phyloP scores from a whole-genome alignment of 371 early-diverging fungal genomes.

The Nematocida ausubeli region DNA sequence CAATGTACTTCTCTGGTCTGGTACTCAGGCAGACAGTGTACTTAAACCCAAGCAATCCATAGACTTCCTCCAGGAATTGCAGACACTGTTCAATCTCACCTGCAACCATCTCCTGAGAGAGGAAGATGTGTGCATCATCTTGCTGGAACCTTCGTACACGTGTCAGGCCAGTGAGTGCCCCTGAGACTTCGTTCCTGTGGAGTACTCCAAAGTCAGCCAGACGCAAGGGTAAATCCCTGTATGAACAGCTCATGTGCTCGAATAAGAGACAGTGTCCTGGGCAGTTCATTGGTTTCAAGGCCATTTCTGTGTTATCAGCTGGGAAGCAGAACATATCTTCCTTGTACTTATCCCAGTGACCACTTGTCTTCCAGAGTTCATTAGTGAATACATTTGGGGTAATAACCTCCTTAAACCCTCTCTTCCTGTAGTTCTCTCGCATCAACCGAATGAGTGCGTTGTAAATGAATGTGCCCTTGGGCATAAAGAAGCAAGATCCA shows the following conservation, averaged over 20 bases:
- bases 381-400: constrained; percentile 91
- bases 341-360: constrained; percentile 95
- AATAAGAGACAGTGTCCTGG: constrained; percentile 98
- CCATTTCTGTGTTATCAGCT: constrained; percentile 76
- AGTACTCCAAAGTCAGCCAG: constrained; percentile 96
- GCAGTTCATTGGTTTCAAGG: constrained; percentile 99
- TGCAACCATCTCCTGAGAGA: constrained; percentile 75
- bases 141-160: constrained; percentile 98
- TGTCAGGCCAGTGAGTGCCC: constrained; percentile 89
- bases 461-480: constrained; percentile 88
- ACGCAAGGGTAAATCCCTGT: constrained; percentile 90
- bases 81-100: constrained; percentile 76
- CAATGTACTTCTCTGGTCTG: constrained; percentile 88
- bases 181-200: constrained; percentile 93
- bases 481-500: constrained; percentile 90
- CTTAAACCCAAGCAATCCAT: constrained; percentile 75
- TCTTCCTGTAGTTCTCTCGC: constrained; percentile 80
- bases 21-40: constrained; percentile 84
- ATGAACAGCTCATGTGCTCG: constrained; percentile 79
- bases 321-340: constrained; percentile 94
- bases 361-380: constrained; percentile 91
- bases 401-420: constrained; percentile 86
- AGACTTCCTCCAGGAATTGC: constrained; percentile 79
- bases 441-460: constrained; percentile 82
- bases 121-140: constrained; percentile 99